phyloP scores from a whole-genome alignment of 345 rosid genomes.

The Populus euphratica region DNA sequence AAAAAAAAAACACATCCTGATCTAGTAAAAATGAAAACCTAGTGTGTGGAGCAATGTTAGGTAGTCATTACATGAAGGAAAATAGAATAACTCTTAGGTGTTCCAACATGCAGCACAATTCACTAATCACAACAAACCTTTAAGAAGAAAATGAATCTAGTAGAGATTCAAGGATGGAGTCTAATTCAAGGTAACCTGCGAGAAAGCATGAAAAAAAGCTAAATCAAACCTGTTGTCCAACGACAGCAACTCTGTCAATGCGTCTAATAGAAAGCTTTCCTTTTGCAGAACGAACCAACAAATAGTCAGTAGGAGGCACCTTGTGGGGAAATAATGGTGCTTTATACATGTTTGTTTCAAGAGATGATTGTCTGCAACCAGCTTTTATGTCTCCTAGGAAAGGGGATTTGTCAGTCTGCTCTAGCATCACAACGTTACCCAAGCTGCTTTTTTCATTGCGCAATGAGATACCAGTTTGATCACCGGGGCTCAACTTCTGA shows the following conservation, averaged over 20 bases:
- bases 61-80: not conserved
- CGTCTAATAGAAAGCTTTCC: conserved; percentile 94
- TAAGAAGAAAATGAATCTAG: not conserved
- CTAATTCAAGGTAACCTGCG: not conserved
- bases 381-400: conserved; percentile 89
- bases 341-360: conserved; percentile 92
- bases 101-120: not conserved
- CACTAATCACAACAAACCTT: not conserved
- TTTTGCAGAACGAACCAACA: conserved; percentile 87
- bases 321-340: conserved; percentile 85
- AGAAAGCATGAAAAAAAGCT: not conserved
- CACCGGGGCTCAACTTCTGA: conserved; percentile 73
- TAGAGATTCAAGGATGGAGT: not conserved
- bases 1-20: not conserved
- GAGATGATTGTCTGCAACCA: conserved; percentile 76
- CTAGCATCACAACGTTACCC: conserved; percentile 71
- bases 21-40: not conserved
- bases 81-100: not conserved
- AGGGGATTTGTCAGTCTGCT: conserved; percentile 88
- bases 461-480: conserved; percentile 58
- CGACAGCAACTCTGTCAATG: conserved; percentile 79
- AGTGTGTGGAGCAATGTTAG: not conserved
- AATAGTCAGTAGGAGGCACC: conserved; percentile 78
- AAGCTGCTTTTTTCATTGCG: conserved; percentile 51
- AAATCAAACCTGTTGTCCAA: conserved; percentile 85